Base-by-base conservation (phyloP, 371 early-diverging fungal genomes). In the Mortierella polycephala region DNA sequence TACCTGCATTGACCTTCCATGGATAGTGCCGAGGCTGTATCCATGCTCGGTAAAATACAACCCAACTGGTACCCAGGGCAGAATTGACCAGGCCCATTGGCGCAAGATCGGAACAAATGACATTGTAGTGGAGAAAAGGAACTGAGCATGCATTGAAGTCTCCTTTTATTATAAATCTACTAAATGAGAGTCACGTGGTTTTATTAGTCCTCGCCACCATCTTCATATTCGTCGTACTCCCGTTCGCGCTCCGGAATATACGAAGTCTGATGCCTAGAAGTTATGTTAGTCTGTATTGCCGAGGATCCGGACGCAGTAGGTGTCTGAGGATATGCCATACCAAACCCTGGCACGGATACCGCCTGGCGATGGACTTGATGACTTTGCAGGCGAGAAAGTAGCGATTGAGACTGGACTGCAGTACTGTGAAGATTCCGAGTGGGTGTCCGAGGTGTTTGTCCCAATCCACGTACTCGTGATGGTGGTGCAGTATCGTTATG, bases 1-100 rank as follows among this genome's bases (percentile, higher is more conserved):
- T 83, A 87, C 91, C 87, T 91, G 91, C 92, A 94, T 92, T 8
- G 91, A 90, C 45, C 92, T 79, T 16, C 93, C 93, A 39, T 84
- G 64, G 10, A 93, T 81, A 5, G 85, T 84, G 10, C 85, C 88
- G 61, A 90, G 83, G 64, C 88, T 88, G 65, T 84, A 88, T 12
- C 87, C 87, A 71, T 91, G 87, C 54, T 90, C 89, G 9, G 84
- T 75, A 71, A 88, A 86, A 62, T 87, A 88, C 11, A 89, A 62
- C 10, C 85, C 83, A 10, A 88, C 88, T 30, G 91, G 91, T 16
- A 86, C 73, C 91, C 91, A 91, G 10, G 86, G 57, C 13, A 82
- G 46, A 46, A 62, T 42, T 13, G 50, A 39, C 60, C 63, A 60
- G 2, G 67, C 57, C 54, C 62, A 59, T 20, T 62, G 73, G 23